Conservation (phyloP, 2,329 filamentous ascomycete species). For the Arachnomyces sp. region DNA sequence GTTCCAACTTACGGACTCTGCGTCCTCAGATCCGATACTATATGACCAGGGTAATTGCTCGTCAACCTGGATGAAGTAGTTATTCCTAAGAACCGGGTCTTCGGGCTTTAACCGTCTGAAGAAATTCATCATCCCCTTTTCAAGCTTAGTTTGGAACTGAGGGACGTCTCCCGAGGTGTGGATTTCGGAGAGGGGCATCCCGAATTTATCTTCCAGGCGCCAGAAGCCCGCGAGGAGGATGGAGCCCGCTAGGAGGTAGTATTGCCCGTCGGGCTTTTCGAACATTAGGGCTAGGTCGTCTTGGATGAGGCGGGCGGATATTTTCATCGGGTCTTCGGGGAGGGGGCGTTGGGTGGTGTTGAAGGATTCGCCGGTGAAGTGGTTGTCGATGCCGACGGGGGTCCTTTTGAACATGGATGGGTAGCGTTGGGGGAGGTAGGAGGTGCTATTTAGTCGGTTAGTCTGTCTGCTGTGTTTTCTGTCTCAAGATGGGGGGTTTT, state of each 20-base stretch:
- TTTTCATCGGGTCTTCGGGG: slow-evolving; percentile 69
- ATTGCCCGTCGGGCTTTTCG: slow-evolving; percentile 65
- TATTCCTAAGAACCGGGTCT: slow-evolving; percentile 60
- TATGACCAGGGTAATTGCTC: slow-evolving; percentile 66
- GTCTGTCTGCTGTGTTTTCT: background rate
- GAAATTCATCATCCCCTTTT: slow-evolving; percentile 74
- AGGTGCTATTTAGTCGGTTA: slow-evolving; percentile 24
- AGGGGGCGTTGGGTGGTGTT: slow-evolving; percentile 58
- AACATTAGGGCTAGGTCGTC: slow-evolving; percentile 82
- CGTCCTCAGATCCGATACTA: slow-evolving; percentile 68
- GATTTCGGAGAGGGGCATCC: slow-evolving; percentile 70
- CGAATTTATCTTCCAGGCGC: slow-evolving; percentile 71
- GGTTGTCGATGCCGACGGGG: slow-evolving; percentile 55
- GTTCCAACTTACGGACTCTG: slow-evolving; percentile 57
- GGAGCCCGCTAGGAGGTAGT: slow-evolving; percentile 69
- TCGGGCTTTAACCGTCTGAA: slow-evolving; percentile 64
- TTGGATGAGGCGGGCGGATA: slow-evolving; percentile 62
- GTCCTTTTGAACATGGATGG: slow-evolving; percentile 61
- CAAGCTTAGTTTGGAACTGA: slow-evolving; percentile 60
- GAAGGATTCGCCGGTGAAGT: slow-evolving; percentile 63
- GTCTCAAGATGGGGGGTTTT: background rate
- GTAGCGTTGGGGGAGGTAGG: slow-evolving; percentile 67
- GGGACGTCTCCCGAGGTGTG: slow-evolving; percentile 72
- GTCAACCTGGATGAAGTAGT: slow-evolving; percentile 85
- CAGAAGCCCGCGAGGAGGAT: slow-evolving; percentile 76